Percentiles rank a stretch among this genome's conserved stretches.
Evolutionary conservation across 2,329 filamentous ascomycete genomes (phyloP).

Genomic region (Cladobotryum mycophilum): DNA sequence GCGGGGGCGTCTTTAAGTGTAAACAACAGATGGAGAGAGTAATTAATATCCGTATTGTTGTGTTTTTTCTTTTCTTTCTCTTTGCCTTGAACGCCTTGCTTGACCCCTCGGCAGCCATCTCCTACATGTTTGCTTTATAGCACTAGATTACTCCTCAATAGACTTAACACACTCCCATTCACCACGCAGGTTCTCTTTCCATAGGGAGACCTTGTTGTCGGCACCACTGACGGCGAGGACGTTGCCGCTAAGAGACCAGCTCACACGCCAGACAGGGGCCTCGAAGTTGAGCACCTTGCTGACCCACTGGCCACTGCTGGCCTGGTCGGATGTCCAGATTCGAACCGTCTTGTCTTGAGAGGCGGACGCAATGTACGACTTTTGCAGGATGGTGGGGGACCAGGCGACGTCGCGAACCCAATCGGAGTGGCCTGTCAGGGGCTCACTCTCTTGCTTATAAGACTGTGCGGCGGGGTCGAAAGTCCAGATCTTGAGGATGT

Average conservation of each 20-base stretch:
- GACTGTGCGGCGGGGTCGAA: conserved; percentile 59
- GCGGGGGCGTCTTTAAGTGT: not conserved
- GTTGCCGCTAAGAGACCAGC: conserved; percentile 96
- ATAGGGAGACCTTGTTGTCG: conserved; percentile 94
- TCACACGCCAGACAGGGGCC: conserved; percentile 87
- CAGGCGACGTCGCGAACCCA: conserved; percentile 98
- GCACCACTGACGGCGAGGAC: conserved; percentile 88
- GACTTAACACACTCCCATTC: conserved; percentile 98
- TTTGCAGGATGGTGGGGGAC: conserved; percentile 90
- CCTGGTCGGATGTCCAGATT: conserved; percentile 79
- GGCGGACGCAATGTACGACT: conserved; percentile 93
- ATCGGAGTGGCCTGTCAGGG: conserved; percentile 78
- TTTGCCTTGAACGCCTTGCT: conserved; percentile 33
- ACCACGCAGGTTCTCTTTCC: conserved; percentile 96
- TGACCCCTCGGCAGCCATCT: not conserved
- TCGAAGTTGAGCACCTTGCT: conserved; percentile 84
- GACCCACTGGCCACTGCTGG: conserved; percentile 67
- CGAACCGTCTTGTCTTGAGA: conserved; percentile 95
- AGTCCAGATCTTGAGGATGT: conserved; percentile 87
- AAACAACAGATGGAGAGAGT: not conserved
- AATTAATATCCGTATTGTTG: conserved; percentile 2
- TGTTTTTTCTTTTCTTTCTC: conserved; percentile 15
- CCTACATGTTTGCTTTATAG: not conserved
- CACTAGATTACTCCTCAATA: conserved; percentile 67
- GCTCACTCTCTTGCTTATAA: conserved; percentile 56